Evolutionary conservation across 306 rosid species (phyloP).

Genomic region (Leucaena leucocephala): DNA sequence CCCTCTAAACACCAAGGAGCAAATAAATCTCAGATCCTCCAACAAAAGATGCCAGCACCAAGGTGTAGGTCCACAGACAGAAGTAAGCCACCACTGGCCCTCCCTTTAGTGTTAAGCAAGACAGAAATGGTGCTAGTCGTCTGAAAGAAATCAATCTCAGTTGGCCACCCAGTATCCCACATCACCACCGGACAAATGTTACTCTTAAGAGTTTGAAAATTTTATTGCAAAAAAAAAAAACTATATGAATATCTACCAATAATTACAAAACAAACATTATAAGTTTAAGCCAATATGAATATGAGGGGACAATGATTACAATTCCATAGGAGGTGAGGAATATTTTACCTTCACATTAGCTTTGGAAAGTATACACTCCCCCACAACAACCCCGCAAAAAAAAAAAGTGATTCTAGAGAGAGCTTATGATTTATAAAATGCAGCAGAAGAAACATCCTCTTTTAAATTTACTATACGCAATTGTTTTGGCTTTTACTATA

Average conservation of each 20-base stretch:
- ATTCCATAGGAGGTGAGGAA: background rate
- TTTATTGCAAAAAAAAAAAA: too few relatives aligned
- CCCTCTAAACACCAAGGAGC: background rate
- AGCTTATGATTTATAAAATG: background rate
- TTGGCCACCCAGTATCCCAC: background rate
- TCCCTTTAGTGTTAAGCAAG: background rate
- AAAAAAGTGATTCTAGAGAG: background rate
- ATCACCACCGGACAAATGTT: too few relatives aligned
- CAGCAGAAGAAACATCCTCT: background rate
- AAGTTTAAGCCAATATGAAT: background rate
- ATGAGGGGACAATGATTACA: background rate
- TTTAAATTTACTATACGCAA: too few relatives aligned
- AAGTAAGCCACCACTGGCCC: background rate
- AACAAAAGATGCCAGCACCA: background rate
- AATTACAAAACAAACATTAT: too few relatives aligned
- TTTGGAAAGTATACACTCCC: background rate
- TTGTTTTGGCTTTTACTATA: background rate
- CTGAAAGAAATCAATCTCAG: background rate
- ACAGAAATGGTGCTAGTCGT: background rate
- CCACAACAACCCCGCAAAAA: too few relatives aligned
- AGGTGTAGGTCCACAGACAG: background rate
- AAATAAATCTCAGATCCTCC: background rate
- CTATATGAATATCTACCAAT: too few relatives aligned
- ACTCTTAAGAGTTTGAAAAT: too few relatives aligned
- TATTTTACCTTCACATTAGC: background rate